These are phyloP conservation scores for Tubosaeta sp. DNA, from an alignment of 768 basidiomycete species.

Conservation along the genomic window DNA sequence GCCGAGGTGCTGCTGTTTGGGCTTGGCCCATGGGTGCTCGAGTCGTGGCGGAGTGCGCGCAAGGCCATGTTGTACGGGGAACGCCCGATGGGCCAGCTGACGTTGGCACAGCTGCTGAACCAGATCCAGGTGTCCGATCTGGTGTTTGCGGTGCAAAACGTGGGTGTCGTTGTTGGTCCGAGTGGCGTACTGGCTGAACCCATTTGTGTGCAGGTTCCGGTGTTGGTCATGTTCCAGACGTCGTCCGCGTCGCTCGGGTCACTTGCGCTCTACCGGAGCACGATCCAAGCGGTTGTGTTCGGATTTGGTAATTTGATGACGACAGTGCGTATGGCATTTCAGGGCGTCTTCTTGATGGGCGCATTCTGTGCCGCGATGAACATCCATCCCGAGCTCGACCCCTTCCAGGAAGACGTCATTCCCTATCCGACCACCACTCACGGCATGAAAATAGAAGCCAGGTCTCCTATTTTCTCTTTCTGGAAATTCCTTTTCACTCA, in stretches of 20 bases:
- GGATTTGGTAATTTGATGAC: constrained; percentile 60
- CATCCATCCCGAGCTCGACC: constrained; percentile 64
- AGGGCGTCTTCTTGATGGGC: constrained; percentile 81
- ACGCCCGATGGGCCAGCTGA: constrained; percentile 37
- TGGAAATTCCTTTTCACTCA: constrained; percentile 2
- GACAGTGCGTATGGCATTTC: constrained; percentile 71
- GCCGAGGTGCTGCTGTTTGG: constrained; percentile 81
- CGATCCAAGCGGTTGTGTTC: constrained; percentile 67
- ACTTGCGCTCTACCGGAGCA: constrained; percentile 75
- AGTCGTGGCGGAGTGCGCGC: constrained; percentile 67
- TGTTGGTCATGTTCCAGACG: constrained; percentile 67
- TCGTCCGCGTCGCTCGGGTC: constrained; percentile 75
- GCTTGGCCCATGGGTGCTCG: constrained; percentile 79
- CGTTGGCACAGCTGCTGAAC: constrained; percentile 44
- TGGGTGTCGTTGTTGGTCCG: constrained; percentile 30
- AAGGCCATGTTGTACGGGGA: constrained; percentile 57
- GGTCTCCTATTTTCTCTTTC: constrained; percentile 38
- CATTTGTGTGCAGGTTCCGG: constrained; percentile 51
- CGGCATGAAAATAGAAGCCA: constrained; percentile 70
- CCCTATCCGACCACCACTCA: constrained; percentile 43
- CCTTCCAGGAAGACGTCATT: constrained; percentile 47
- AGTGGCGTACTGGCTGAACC: too few species aligned
- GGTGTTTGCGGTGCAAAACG: constrained; percentile 65
- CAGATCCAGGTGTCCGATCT: constrained; percentile 63
- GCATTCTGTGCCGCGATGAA: constrained; percentile 78